Base-by-base conservation (phyloP, 2,329 filamentous ascomycete species). In the Ilyonectria sp. region DNA sequence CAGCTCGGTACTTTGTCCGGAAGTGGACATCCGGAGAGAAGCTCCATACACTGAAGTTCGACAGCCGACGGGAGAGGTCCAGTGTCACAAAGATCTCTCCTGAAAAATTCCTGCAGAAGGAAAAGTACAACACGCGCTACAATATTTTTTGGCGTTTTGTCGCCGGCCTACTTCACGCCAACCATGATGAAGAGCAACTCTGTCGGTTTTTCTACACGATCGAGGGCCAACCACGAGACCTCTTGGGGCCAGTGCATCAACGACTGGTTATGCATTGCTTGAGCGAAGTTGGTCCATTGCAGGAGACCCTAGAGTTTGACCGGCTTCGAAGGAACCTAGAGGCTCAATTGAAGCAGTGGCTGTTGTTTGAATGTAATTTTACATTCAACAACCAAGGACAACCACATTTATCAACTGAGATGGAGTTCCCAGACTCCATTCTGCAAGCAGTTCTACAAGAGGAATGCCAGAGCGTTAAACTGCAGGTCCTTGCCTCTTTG, bases 1-100 rank as follows among this genome's bases (percentile, higher is more conserved):
- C 79, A 0, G 82, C 82, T 2, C 73, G 65, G 23, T 82, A 83
- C 66, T 82, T 83, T 68, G 76, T 77, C 17, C 72, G 69, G 35
- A 70, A 76, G 19, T 83, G 78, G 78, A 71, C 37, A 26, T 47
- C 44, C 15, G 44, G 44, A 26, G 19, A 47, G 21, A 4, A 47
- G 21, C 21, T 47, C 4, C 1, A 1, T 3, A 13, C 23, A 15
- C 44, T 26, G 9, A 47, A 47, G 15, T 9, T 47, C 23, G 37
- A 11, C 37, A 40, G 6, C 13, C 37, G 37, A 40, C 37, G 15
- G 17, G 37, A 26, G 19, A 47, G 19, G 23, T 23, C 10, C 19
- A 47, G 19, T 23, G 1, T 15, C 8, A 47, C 8, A 47, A 15
- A 26, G 8, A 47, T 15, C 21, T 15, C 6, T 26, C 4, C 44